phyloP scores from a whole-genome alignment of 2,329 filamentous ascomycete genomes.

The Aspergillus pseudoviridinutans region DNA sequence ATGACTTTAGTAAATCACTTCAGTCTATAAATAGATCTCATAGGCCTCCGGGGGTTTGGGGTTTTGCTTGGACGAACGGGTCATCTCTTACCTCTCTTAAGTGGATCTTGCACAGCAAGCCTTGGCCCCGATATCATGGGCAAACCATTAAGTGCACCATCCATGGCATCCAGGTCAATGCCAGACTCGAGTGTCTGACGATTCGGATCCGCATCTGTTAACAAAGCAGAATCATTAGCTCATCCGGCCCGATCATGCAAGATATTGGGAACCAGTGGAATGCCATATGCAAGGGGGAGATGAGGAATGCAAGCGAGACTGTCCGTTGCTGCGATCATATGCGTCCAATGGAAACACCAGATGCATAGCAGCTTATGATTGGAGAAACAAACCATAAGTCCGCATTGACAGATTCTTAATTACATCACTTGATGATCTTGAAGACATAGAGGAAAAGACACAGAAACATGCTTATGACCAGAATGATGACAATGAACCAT shows the following conservation, averaged over 20 bases:
- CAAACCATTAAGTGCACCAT: background rate
- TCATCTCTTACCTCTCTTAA: background rate
- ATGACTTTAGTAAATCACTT: background rate
- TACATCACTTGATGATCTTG: conserved; percentile 20
- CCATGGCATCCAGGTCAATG: background rate
- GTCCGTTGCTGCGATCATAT: background rate
- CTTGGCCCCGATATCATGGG: background rate
- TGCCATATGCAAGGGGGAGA: conserved; percentile 11
- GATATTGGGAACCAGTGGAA: background rate
- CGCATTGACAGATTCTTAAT: conserved; percentile 8
- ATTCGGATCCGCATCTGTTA: background rate
- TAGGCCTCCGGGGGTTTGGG: background rate
- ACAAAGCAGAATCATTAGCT: conserved; percentile 3
- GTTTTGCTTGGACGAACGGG: background rate
- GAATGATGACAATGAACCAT: conserved; percentile 16
- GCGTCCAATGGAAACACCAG: background rate
- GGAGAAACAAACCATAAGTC: background rate
- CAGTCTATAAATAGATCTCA: background rate
- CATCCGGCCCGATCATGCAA: background rate
- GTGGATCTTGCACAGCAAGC: background rate
- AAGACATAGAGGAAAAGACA: conserved; percentile 23
- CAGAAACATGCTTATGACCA: conserved; percentile 19
- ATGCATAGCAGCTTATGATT: background rate
- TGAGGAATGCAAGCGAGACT: conserved; percentile 9
- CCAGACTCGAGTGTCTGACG: background rate